Evolutionary conservation across 306 rosid genomes (phyloP).

Genomic region (Gastrolobium bilobum): DNA sequence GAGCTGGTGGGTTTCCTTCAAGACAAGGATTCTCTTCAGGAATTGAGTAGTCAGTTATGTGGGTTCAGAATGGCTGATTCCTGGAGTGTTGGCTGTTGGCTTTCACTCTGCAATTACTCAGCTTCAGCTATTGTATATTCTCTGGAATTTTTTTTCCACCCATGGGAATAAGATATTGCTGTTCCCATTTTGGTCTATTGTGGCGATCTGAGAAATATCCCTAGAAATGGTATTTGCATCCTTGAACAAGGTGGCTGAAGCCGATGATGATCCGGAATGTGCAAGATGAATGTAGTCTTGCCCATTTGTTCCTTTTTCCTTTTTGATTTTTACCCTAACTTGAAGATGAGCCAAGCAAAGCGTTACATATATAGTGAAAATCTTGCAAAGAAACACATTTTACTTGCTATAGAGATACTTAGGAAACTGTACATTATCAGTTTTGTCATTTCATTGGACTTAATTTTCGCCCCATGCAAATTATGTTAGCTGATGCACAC

Average conservation of each 20-base stretch:
- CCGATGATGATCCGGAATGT: slow-evolving; percentile 41
- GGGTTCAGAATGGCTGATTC: slow-evolving; percentile 55
- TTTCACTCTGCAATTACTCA: slow-evolving; percentile 49
- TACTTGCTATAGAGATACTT: slow-evolving; percentile 57
- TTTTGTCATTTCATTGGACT: slow-evolving; percentile 62
- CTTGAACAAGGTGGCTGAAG: slow-evolving; percentile 62
- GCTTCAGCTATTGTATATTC: slow-evolving; percentile 73
- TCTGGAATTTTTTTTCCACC: slow-evolving; percentile 70
- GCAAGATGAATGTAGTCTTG: slow-evolving; percentile 61
- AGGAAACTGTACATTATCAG: slow-evolving; percentile 68
- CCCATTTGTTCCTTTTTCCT: slow-evolving; percentile 44
- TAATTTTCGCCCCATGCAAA: slow-evolving; percentile 17
- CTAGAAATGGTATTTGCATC: slow-evolving; percentile 54
- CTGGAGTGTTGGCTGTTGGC: slow-evolving; percentile 55
- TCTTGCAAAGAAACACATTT: slow-evolving; percentile 46
- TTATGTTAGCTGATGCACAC: background rate
- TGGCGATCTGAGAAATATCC: slow-evolving; percentile 57
- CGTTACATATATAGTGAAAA: slow-evolving; percentile 65
- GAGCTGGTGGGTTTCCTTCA: slow-evolving; percentile 73
- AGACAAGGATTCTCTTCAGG: slow-evolving; percentile 74
- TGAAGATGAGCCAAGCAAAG: slow-evolving; percentile 70
- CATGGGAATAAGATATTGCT: slow-evolving; percentile 74
- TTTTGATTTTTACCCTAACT: slow-evolving; percentile 47
- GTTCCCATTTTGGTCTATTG: slow-evolving; percentile 58
- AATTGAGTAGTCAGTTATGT: slow-evolving; percentile 53